These are phyloP conservation scores for Vanderwaltozyma polyspora DNA, from an alignment of 805 yeast genomes.

Conservation along the genomic window DNA sequence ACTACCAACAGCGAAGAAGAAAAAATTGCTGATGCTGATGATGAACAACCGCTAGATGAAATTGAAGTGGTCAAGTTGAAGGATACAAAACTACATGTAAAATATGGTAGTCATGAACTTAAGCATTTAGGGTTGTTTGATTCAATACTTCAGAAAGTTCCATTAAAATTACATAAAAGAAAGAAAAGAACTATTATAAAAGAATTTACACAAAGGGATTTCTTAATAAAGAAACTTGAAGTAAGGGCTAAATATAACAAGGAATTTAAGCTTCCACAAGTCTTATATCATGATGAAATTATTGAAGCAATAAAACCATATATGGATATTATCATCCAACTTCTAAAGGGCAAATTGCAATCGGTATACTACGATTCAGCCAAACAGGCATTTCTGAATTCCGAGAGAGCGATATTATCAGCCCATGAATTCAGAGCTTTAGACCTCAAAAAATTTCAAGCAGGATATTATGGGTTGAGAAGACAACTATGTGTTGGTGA, in stretches of 20 bases:
- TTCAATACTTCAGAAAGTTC: too few species aligned
- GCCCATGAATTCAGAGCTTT: conserved; percentile 36
- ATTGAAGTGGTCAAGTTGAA: too few species aligned
- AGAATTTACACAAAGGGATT: too few species aligned
- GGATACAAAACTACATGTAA: too few species aligned
- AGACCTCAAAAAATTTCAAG: conserved; percentile 35
- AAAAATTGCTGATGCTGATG: too few species aligned
- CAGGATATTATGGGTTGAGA: conserved; percentile 52
- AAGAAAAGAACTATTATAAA: too few species aligned
- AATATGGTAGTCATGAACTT: too few species aligned
- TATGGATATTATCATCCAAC: conserved; percentile 26
- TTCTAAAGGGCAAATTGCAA: conserved; percentile 34
- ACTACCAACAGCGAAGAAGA: too few species aligned
- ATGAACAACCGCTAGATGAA: too few species aligned
- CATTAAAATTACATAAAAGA: too few species aligned
- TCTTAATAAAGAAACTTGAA: conserved; percentile 1
- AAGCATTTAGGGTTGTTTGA: too few species aligned
- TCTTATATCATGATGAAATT: conserved; percentile 24
- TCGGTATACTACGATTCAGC: conserved; percentile 46
- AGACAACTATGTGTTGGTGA: conserved; percentile 43
- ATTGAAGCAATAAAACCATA: conserved; percentile 23
- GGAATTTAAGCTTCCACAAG: conserved; percentile 16
- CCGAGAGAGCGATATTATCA: conserved; percentile 36
- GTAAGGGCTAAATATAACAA: not conserved
- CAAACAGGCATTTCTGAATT: conserved; percentile 27